Conservation (phyloP, 352 stramenopile species). For the Phytophthora fragariaefolia region DNA sequence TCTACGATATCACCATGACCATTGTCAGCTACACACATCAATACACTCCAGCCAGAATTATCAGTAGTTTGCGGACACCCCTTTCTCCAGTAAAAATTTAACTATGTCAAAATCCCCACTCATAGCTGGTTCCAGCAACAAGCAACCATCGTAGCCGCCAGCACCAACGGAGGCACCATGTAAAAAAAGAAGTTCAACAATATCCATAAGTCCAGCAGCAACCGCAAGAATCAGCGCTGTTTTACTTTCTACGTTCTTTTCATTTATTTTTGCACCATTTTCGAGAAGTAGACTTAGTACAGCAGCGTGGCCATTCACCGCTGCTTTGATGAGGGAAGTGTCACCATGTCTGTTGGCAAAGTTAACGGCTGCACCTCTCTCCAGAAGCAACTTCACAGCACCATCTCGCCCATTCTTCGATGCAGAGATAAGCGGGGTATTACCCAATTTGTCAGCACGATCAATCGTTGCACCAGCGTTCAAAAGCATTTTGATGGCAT, state of each 20-base stretch:
- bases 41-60: not conserved
- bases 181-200: not conserved
- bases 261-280: not conserved
- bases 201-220: not conserved
- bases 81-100: not conserved
- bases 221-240: not conserved
- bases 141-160: not conserved
- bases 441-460: not conserved
- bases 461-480: not conserved
- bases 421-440: not conserved
- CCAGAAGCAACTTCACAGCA: not conserved
- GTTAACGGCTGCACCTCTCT: not conserved
- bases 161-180: not conserved
- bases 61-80: not conserved
- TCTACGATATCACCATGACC: not conserved
- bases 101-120: not conserved
- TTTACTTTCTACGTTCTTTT: not conserved
- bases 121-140: not conserved
- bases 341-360: not conserved
- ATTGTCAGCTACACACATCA: conserved; percentile 1
- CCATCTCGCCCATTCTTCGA: not conserved
- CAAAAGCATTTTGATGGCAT: not conserved
- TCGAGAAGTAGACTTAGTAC: not conserved
- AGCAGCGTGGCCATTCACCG: not conserved
- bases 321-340: not conserved